phyloP scores from a whole-genome alignment of 257 asterid species.

The Plantago ovata region DNA sequence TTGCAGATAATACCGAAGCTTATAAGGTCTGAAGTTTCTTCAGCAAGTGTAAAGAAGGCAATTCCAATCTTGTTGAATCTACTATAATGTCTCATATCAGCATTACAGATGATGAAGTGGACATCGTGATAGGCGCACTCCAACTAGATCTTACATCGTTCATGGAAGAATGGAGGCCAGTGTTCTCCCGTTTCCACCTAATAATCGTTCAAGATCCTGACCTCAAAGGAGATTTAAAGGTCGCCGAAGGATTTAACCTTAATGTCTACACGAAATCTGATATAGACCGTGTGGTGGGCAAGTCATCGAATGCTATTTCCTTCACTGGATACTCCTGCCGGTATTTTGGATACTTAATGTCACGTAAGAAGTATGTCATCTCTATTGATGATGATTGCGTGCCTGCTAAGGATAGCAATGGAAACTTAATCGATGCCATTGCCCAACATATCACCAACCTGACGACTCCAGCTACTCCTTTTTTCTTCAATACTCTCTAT shows the following conservation, averaged over 20 bases:
- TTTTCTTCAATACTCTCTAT: conserved; percentile 83
- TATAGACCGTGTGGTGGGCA: conserved; percentile 53
- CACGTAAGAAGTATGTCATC: conserved; percentile 63
- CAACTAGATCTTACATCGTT: conserved; percentile 69
- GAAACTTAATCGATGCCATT: conserved; percentile 40
- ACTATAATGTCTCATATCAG: conserved; percentile 37
- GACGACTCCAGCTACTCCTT: conserved; percentile 82
- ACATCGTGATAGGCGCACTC: conserved; percentile 65
- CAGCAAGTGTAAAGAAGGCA: no score
- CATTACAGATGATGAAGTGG: conserved; percentile 51
- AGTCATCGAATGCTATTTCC: conserved; percentile 35
- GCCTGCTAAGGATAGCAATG: conserved; percentile 63
- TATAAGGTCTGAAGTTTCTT: no score
- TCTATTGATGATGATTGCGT: conserved; percentile 77
- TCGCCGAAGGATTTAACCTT: conserved; percentile 62
- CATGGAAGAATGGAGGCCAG: conserved; percentile 76
- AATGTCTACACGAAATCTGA: conserved; percentile 58
- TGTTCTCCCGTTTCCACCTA: conserved; percentile 75
- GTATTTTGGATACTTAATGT: conserved; percentile 81
- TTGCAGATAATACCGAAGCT: no score
- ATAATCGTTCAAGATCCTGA: conserved; percentile 82
- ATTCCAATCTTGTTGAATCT: not conserved
- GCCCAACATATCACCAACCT: conserved; percentile 75
- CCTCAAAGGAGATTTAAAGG: conserved; percentile 57
- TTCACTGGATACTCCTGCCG: conserved; percentile 87